A percentile compares a stretch with the other conserved stretches of the same genome.
These are phyloP conservation scores for Tuber magnatum DNA, from an alignment of 495 filamentous ascomycete genomes.

Conservation along the genomic window DNA sequence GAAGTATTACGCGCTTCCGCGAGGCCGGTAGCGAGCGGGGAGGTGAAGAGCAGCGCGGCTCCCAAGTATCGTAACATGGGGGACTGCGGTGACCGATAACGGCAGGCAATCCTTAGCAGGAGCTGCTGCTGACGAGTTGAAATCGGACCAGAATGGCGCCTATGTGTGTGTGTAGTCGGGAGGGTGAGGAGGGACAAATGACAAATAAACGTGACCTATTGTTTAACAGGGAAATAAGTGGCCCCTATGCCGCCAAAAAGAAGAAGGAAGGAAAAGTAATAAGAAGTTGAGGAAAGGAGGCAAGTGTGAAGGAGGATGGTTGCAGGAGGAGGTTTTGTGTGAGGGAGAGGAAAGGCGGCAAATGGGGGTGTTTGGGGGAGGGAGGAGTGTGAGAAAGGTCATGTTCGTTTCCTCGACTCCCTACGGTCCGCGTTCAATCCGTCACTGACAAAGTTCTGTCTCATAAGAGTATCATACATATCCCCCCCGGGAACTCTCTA, in stretches of 20 bases:
- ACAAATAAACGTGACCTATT: background rate
- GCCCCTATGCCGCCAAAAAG: background rate
- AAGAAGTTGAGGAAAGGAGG: background rate
- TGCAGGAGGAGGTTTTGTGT: background rate
- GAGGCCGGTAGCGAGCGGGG: constrained; percentile 12
- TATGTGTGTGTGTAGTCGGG: background rate
- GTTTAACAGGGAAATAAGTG: constrained; percentile 9
- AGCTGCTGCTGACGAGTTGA: background rate
- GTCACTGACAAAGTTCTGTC: background rate
- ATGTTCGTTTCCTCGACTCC: background rate
- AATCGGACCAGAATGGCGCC: background rate
- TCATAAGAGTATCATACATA: no score
- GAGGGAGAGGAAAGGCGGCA: background rate
- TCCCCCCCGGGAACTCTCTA: no score
- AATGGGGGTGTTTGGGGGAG: background rate
- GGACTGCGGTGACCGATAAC: constrained; percentile 8
- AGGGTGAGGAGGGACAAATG: background rate
- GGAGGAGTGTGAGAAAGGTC: background rate
- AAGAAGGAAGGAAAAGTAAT: background rate
- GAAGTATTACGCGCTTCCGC: constrained; percentile 28
- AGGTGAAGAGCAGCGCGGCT: constrained; percentile 25
- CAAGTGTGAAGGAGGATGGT: background rate
- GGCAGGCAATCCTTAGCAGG: background rate
- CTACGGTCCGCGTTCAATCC: background rate
- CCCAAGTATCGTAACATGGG: constrained; percentile 37